phyloP scores from a whole-genome alignment of 306 rosid species.

The Gleditsia sinensis region DNA sequence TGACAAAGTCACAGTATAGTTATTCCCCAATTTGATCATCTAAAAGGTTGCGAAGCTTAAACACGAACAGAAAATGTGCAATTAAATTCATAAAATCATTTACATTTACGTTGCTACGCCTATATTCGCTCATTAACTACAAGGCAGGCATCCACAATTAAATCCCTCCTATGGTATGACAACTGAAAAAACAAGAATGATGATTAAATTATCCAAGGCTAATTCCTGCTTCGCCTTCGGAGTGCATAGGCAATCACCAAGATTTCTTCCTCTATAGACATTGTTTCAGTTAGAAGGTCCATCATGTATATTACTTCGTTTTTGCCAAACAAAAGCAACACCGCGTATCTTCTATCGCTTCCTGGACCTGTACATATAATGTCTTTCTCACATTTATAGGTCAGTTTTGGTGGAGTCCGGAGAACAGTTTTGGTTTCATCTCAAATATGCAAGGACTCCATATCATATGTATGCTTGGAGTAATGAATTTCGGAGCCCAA shows the following conservation, averaged over 20 bases:
- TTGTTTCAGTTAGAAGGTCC: not conserved
- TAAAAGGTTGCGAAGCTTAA: slow-evolving; percentile 11
- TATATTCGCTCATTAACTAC: slow-evolving; percentile 1
- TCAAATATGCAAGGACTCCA: slow-evolving; percentile 2
- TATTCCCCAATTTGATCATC: not conserved
- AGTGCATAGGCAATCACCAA: no score
- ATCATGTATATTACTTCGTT: no score
- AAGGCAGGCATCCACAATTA: not conserved
- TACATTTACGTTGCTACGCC: slow-evolving; percentile 3
- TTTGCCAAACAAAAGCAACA: slow-evolving; percentile 1
- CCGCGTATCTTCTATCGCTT: not conserved
- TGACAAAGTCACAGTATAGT: not conserved
- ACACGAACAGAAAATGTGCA: not conserved
- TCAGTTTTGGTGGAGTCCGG: not conserved
- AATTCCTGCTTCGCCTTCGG: slow-evolving; percentile 1
- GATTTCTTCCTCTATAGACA: slow-evolving; percentile 4
- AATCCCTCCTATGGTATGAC: not conserved
- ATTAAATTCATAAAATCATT: slow-evolving; percentile 12
- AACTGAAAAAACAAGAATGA: not conserved
- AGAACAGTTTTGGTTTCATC: not conserved
- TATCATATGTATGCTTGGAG: slow-evolving; percentile 9
- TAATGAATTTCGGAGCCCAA: slow-evolving; percentile 21
- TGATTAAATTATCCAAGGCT: not conserved
- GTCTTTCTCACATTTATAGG: slow-evolving; percentile 5
- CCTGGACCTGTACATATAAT: slow-evolving; percentile 24